Base-by-base conservation (phyloP, 208 protist species). In the Crithidia fasciculata region DNA sequence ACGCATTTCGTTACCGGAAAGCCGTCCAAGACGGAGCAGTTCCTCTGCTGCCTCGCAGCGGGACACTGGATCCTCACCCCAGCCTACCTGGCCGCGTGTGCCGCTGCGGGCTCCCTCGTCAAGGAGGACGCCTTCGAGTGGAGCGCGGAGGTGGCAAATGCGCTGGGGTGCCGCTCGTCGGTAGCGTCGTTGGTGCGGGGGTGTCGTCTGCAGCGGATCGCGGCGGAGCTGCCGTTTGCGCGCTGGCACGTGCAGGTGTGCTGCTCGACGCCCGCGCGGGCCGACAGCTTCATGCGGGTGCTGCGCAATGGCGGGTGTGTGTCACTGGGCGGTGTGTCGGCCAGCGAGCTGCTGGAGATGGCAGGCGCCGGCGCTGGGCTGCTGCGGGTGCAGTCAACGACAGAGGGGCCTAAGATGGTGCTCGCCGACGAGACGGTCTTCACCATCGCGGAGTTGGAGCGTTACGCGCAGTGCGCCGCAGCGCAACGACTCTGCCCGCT, bases 1-100 rank as follows among this genome's bases (percentile, higher is more conserved):
- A 95, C 87, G 47, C 90, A 95, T 61, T 90, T 90, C 15, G 65
- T 95, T 19, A 90, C 85, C 6, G 74, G 54, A n/a, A 88, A 81
- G 65, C 82, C 82, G 52, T 81, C 80, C 39, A 83, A 84, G 57
- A 89, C 90, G 40, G 86, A 91, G 65, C 68, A 72, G 52, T 88
- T 95, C 49, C 72, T 95, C 5, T 85, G 76, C 76, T 79, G 77
- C 60, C 56, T 93, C 40, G 85, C 90, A 0, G 82, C 77, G 1
- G 88, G 88, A 6, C 90, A 80, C 56, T 95, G 87, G 86, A 73
- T 95, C 16, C 57, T 95, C 54, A 81, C 81, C 41, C 78, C 90
- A 28, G 73, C 79, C 40, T 95, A 88, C 64, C 16, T 95, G 41
- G 45, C 60, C n/a, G 83, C 70, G 9, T 86, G 69, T 15, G 43